Conservation (phyloP, 768 basidiomycete species). For the Boletus tomentosulus region DNA sequence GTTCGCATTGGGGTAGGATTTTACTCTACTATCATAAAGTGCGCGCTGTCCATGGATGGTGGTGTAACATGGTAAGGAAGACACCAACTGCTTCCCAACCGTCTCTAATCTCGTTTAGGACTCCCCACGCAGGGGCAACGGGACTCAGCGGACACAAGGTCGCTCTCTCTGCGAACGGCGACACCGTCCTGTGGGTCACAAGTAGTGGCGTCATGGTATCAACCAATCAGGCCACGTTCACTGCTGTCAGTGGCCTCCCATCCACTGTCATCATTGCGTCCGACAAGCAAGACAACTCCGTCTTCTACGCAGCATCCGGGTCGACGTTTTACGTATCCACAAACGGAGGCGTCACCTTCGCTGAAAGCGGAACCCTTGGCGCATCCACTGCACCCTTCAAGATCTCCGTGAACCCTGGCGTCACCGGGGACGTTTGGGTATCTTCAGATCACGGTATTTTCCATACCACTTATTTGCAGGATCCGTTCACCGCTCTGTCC, state of each 20-base stretch:
- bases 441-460: slow-evolving; percentile 10
- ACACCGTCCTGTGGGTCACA: slow-evolving; percentile 8
- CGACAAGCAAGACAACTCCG: slow-evolving; percentile 52
- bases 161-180: slow-evolving; percentile 7
- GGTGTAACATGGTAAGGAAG: slow-evolving; percentile 6
- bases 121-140: slow-evolving; percentile 5
- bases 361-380: slow-evolving; percentile 14
- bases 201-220: slow-evolving; percentile 9
- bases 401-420: slow-evolving; percentile 6
- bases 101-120: slow-evolving; percentile 1
- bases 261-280: slow-evolving; percentile 53
- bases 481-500: background rate
- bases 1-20: slow-evolving; percentile 5
- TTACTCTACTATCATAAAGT: background rate
- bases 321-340: slow-evolving; percentile 57
- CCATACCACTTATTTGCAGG: background rate
- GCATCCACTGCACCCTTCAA: slow-evolving; percentile 5
- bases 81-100: too few relatives aligned
- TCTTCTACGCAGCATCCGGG: slow-evolving; percentile 58
- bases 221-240: slow-evolving; percentile 5
- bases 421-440: slow-evolving; percentile 8
- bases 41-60: slow-evolving; percentile 9
- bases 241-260: slow-evolving; percentile 40
- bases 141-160: slow-evolving; percentile 6
- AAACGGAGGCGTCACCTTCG: slow-evolving; percentile 47